Conservation (phyloP, 257 asterid genomes). For the Fraxinus americana region DNA sequence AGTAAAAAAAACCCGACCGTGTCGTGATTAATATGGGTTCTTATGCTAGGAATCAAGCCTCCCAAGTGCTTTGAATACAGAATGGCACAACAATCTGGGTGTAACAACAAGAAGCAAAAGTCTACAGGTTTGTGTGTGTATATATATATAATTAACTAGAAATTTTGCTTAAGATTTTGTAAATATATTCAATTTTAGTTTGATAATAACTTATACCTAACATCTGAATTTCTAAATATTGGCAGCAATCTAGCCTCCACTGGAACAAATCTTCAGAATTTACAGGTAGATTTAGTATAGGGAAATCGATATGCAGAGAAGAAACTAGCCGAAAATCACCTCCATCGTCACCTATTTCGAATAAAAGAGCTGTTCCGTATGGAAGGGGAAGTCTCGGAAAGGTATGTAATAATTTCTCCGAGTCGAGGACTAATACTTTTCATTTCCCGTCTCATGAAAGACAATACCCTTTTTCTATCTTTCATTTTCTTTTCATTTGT, state of each 20-base stretch:
- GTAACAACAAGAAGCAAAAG: constrained; percentile 82
- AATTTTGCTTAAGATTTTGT: neutral
- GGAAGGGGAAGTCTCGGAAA: constrained; percentile 66
- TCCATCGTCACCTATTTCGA: constrained; percentile 42
- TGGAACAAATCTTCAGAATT: constrained; percentile 29
- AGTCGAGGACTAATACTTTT: neutral
- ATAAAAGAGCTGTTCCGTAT: constrained; percentile 68
- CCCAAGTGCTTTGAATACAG: constrained; percentile 48
- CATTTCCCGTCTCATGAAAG: neutral
- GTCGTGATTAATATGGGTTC: neutral
- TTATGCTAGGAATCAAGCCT: constrained; percentile 73
- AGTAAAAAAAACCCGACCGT: no score
- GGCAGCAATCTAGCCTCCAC: constrained; percentile 39
- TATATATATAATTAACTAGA: neutral
- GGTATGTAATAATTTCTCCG: constrained; percentile 34
- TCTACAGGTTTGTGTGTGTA: constrained; percentile 39
- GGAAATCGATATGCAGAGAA: constrained; percentile 41
- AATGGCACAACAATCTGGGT: constrained; percentile 37
- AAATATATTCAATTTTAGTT: neutral
- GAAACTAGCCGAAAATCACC: constrained; percentile 71
- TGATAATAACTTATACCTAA: neutral
- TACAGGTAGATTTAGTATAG: constrained; percentile 35
- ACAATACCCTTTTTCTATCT: neutral
- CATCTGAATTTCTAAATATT: neutral
- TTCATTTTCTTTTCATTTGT: neutral